Conservation (phyloP, 164 flowering plant genomes). For the Magnolia officinalis region DNA sequence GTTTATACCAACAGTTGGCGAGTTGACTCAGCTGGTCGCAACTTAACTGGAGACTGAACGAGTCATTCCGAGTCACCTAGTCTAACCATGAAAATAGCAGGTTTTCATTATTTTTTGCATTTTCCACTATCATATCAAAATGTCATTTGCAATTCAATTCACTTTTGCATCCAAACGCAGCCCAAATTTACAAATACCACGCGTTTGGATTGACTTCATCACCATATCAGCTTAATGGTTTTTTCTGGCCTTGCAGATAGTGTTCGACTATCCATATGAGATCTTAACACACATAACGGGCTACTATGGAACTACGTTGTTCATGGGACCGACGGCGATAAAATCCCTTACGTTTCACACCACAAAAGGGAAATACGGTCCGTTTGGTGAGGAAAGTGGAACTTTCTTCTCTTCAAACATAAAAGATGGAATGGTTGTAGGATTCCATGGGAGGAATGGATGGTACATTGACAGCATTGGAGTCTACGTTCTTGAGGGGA, state of each 20-base stretch:
- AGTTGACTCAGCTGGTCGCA: no score
- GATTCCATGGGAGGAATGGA: slow-evolving; percentile 76
- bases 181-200: no score
- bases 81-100: no score
- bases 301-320: slow-evolving; percentile 48
- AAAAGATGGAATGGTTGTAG: slow-evolving; percentile 58
- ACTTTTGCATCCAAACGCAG: no score
- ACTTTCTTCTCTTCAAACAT: slow-evolving; percentile 39
- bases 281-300: slow-evolving; percentile 64
- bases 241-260: slow-evolving; percentile 36
- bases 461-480: slow-evolving; percentile 65
- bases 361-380: slow-evolving; percentile 58
- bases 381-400: slow-evolving; percentile 79
- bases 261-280: slow-evolving; percentile 66
- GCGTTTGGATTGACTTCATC: neutral
- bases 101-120: no score
- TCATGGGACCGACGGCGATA: slow-evolving; percentile 60
- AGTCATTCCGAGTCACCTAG: neutral
- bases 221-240: neutral
- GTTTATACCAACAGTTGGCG: no score
- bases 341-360: slow-evolving; percentile 77
- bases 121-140: no score
- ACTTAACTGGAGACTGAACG: no score
- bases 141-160: no score
- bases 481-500: slow-evolving; percentile 61